Base-by-base conservation (phyloP, 495 filamentous ascomycete species). In the Aspergillus indologenus region DNA sequence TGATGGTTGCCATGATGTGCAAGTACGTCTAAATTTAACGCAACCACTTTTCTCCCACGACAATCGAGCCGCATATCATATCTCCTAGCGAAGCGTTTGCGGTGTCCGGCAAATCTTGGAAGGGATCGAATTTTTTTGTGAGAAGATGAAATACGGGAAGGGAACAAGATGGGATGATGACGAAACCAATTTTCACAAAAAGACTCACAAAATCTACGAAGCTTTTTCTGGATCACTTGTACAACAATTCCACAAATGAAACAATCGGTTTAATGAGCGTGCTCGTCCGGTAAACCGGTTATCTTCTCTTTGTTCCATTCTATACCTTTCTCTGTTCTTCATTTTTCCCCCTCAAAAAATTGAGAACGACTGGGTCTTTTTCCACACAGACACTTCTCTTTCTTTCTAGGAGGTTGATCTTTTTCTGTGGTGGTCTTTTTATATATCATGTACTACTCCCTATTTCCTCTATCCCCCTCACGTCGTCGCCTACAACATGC, bases 1-100 rank as follows among this genome's bases (percentile, higher is more conserved):
- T 93, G 69, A 93, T 93, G 89, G 85, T 92, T 87, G 87, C 89
- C 76, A 87, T 90, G 80, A 90, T 90, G 87, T 85, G 84, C 84
- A 89, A 89, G 83, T 79, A 78, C 75, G 73, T 79, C 61, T 79
- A 78, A 79, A 68, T 66, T 59, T 58, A 68, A 42, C 60, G 52
- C 48, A 45, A 46, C 23, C 17, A 49, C 43, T 44, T 54, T 43
- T 54, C 43, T 54, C 19, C 52, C 52, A 54, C 20, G 34, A 40
- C 26, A 22, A 18, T 42, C 45, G 19, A 56, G 17, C 20, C 23
- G n/a, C 17, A 23, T 50, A 3, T 49, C 49, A 42, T 57, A 15
- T 51, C 22, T 51, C 22, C 48, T 15, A 26, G 15, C 47, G 9
- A 50, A 24, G 11, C 21, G 22, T 26, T 26, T n/a, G 19, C 21